phyloP scores from a whole-genome alignment of 2,329 filamentous ascomycete species.

The Calonectria henricotiae region DNA sequence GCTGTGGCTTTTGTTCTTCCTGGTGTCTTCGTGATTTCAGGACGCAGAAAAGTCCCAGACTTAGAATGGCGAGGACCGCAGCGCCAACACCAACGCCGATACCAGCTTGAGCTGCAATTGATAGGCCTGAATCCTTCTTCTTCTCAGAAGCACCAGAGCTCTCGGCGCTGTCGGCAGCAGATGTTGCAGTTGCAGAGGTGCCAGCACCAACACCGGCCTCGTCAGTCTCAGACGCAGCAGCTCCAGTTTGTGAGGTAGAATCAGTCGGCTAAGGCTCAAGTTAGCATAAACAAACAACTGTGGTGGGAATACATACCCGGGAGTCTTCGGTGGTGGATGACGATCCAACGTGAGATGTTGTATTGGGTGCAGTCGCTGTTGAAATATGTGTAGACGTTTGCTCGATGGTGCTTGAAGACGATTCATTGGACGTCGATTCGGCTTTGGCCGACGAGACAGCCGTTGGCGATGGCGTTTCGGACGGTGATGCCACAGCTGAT shows the following conservation, averaged over 20 bases:
- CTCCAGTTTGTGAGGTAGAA: slow-evolving; percentile 40
- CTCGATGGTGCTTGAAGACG: slow-evolving; percentile 30
- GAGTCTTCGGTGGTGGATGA: slow-evolving; percentile 33
- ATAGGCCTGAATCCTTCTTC: slow-evolving; percentile 45
- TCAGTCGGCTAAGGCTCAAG: slow-evolving; percentile 34
- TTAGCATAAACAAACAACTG: slow-evolving; percentile 24
- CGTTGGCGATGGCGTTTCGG: slow-evolving; percentile 25
- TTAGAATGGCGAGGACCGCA: slow-evolving; percentile 60
- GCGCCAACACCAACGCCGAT: slow-evolving; percentile 66
- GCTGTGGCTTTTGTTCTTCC: slow-evolving; percentile 52
- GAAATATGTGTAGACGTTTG: slow-evolving; percentile 35
- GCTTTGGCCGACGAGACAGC: slow-evolving; percentile 31
- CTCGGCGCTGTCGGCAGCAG: slow-evolving; percentile 41
- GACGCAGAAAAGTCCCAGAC: slow-evolving; percentile 60
- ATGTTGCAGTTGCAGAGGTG: slow-evolving; percentile 38
- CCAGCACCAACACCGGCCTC: slow-evolving; percentile 34
- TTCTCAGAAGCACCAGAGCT: slow-evolving; percentile 34
- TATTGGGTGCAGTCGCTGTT: neutral
- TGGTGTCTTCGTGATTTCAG: slow-evolving; percentile 53
- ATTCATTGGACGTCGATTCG: slow-evolving; percentile 18
- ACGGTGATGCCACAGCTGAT: slow-evolving; percentile 4
- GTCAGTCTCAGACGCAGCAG: slow-evolving; percentile 17
- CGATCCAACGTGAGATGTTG: slow-evolving; percentile 19
- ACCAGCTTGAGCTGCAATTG: slow-evolving; percentile 64
- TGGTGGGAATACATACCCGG: slow-evolving; percentile 39